A percentile compares a stretch with the other conserved stretches of the same genome.
Conservation (phyloP, 257 asterid genomes). For the Hygrophila difformis region DNA sequence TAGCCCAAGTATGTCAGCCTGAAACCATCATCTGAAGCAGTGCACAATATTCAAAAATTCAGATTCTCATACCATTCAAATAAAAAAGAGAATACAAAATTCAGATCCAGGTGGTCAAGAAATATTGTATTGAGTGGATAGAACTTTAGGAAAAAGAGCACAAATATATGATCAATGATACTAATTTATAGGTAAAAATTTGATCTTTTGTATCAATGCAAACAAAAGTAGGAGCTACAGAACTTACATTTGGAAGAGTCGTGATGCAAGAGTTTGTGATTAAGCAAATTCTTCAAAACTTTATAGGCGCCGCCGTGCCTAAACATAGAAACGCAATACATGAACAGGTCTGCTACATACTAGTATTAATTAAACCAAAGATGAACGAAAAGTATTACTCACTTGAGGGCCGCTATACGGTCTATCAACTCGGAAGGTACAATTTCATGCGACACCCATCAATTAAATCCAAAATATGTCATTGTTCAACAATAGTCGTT, state of each 20-base stretch:
- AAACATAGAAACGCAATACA: conserved; percentile 7
- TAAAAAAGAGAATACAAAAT: background rate
- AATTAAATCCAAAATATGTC: too few species aligned
- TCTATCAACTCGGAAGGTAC: conserved; percentile 77
- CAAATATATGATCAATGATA: background rate
- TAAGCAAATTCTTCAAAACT: conserved; percentile 91
- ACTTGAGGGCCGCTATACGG: conserved; percentile 83
- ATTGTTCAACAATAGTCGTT: too few species aligned
- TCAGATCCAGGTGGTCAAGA: background rate
- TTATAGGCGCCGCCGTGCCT: conserved; percentile 98
- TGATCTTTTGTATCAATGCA: background rate
- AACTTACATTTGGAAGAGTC: conserved; percentile 88
- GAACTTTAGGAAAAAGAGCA: too few species aligned
- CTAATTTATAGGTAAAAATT: background rate
- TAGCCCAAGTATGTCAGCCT: conserved; percentile 94
- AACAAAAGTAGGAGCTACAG: conserved; percentile 5
- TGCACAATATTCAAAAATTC: conserved; percentile 9
- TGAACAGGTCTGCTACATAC: background rate
- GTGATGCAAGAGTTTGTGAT: conserved; percentile 91
- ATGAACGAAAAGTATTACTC: conserved; percentile 6
- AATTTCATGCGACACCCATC: conserved; percentile 66
- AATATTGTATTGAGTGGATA: too few species aligned
- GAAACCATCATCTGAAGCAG: conserved; percentile 80
- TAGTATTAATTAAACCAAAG: background rate
- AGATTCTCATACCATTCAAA: background rate